These are phyloP conservation scores for Glycine soja DNA, from an alignment of 306 rosid species.

Conservation along the genomic window DNA sequence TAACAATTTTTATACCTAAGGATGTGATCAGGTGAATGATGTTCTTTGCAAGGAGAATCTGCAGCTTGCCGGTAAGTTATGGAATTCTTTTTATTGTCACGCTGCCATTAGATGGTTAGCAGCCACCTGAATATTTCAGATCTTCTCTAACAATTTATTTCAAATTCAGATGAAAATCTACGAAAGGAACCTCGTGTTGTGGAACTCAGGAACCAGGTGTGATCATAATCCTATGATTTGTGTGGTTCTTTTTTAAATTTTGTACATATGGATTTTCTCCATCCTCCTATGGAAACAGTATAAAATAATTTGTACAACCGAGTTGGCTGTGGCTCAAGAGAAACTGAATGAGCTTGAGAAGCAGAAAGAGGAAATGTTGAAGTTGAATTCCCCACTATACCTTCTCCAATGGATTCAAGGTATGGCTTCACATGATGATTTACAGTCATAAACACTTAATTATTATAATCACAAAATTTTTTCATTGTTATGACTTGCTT, in stretches of 20 bases:
- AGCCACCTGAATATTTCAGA: background rate
- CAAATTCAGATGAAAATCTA: slow-evolving; percentile 14
- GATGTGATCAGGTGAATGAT: slow-evolving; percentile 43
- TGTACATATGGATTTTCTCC: background rate
- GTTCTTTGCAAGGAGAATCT: slow-evolving; percentile 19
- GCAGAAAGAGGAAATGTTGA: background rate
- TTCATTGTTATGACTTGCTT: background rate
- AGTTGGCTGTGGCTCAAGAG: slow-evolving; percentile 21
- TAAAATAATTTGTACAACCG: slow-evolving; percentile 13
- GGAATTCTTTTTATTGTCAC: background rate
- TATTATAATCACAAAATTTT: background rate
- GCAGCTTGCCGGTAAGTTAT: slow-evolving; percentile 20
- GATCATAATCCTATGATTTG: slow-evolving; percentile 4
- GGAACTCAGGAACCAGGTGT: slow-evolving; percentile 25
- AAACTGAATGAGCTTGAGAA: slow-evolving; percentile 18
- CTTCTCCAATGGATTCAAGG: slow-evolving; percentile 32
- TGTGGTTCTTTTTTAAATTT: background rate
- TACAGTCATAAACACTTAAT: background rate
- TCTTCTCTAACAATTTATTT: background rate
- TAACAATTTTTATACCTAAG: background rate
- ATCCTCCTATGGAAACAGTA: background rate
- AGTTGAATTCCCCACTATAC: slow-evolving; percentile 1
- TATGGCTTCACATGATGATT: background rate
- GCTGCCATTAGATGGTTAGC: background rate
- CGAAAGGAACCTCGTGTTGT: slow-evolving; percentile 17